Evolutionary conservation across 768 basidiomycete species (phyloP).

Genomic region (Macrolepiota albuminosa): DNA sequence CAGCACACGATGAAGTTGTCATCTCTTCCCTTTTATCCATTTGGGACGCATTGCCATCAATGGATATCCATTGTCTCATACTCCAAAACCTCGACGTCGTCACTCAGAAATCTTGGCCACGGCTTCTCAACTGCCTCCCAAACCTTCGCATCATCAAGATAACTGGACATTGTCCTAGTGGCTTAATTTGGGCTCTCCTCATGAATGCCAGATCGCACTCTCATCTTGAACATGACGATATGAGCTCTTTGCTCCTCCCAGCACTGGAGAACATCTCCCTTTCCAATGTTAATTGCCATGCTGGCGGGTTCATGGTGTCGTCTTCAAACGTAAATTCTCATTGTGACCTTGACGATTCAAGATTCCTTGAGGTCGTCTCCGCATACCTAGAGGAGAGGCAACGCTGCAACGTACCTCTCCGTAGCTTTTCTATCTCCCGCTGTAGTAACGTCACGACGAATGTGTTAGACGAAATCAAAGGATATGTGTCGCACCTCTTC

Average conservation of each 20-base stretch:
- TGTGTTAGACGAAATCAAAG: conserved; percentile 21
- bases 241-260: conserved; percentile 25
- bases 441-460: conserved; percentile 25
- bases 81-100: conserved; percentile 33
- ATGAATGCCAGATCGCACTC: conserved; percentile 29
- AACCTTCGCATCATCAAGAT: conserved; percentile 32
- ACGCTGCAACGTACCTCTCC: conserved; percentile 21
- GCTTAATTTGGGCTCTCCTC: conserved; percentile 35
- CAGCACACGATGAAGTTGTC: conserved; percentile 26
- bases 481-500: conserved; percentile 25
- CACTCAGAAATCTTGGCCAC: conserved; percentile 36
- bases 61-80: conserved; percentile 26
- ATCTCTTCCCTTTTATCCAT: conserved; percentile 25
- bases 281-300: conserved; percentile 32
- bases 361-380: conserved; percentile 35
- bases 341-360: conserved; percentile 34
- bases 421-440: conserved; percentile 31
- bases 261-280: conserved; percentile 33
- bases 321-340: conserved; percentile 27
- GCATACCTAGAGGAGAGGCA: conserved; percentile 26
- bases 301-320: conserved; percentile 37
- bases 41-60: conserved; percentile 29
- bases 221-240: conserved; percentile 22
- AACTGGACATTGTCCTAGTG: conserved; percentile 32
- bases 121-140: conserved; percentile 23